These are phyloP conservation scores for Lactarius hatsudake DNA, from an alignment of 768 basidiomycete genomes.

Conservation along the genomic window DNA sequence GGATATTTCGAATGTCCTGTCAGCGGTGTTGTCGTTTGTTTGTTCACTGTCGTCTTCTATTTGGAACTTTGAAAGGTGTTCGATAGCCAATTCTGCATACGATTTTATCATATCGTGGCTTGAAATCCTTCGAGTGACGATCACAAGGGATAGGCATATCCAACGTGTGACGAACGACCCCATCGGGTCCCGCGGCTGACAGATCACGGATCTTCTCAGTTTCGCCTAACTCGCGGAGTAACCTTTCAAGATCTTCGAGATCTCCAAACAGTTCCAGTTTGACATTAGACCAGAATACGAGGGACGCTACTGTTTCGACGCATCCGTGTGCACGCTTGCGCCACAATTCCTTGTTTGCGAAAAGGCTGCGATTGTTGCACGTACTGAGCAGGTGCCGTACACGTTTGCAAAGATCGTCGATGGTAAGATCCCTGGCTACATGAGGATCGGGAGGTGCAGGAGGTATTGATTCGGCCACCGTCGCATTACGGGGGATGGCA, in stretches of 20 bases:
- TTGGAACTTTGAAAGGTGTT: neutral
- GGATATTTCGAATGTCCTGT: too few species aligned
- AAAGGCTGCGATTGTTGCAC: too few species aligned
- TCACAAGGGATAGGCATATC: neutral
- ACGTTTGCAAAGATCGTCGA: too few species aligned
- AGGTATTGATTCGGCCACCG: neutral
- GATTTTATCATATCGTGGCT: neutral
- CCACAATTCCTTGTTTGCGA: too few species aligned
- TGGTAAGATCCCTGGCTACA: too few species aligned
- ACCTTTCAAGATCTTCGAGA: neutral
- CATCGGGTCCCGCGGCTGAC: neutral
- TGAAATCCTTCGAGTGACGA: neutral
- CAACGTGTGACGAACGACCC: slow-evolving; percentile 5
- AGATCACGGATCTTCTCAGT: neutral
- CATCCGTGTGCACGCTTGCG: too few species aligned
- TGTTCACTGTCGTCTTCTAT: neutral
- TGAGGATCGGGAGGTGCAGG: neutral
- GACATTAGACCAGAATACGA: too few species aligned
- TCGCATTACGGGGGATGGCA: neutral
- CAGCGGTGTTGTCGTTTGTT: neutral
- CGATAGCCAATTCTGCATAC: neutral
- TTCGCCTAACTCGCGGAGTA: slow-evolving; percentile 1
- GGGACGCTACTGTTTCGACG: too few species aligned
- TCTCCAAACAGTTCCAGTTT: slow-evolving; percentile 10
- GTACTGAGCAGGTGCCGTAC: too few species aligned